Base-by-base conservation (phyloP, 306 rosid species). In the Pyrus communis region DNA sequence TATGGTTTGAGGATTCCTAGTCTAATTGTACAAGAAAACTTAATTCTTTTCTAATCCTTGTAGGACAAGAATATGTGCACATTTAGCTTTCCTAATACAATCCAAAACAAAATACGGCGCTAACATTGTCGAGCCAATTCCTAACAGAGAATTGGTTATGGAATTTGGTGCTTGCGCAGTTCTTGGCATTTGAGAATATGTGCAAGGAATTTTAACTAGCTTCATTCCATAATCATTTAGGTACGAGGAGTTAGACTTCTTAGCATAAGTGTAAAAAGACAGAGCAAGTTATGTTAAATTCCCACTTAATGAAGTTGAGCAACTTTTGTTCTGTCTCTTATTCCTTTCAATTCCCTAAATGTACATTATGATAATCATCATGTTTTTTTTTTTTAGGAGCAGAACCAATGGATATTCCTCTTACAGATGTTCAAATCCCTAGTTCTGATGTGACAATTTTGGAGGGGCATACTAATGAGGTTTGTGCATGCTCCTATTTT, bases 381-480 rank as follows among this genome's bases (percentile, higher is more conserved):
- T 52, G 85, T 74, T 9, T 49, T 79, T 78, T 76, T 58, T 30
- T 46, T 80, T 25, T 25, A n/a, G 97, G 90, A 78, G 86, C 93
- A 72, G 90, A 86, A 77, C 97, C 93, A 62, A 89, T 88, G 96
- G 97, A 92, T 68, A 86, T 90, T 77, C 80, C 86, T 71, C 87
- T 82, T 28, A 64, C 90, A 83, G 84, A 52, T 84, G 84, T 78
- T 64, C 88, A 95, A 89, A 88, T 95, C 71, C 88, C 92, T 40
- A 77, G 88, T 84, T 89, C 96, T 75, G 96, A 91, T 79, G 96
- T 90, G 81, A 90, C 84, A 65, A 86, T 95, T 78, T 85, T 95
- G 86, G 97, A 92, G 88, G 99, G 99, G 52, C 99, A 95, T 89
- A 79, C 97, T 49, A 86, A 91, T 59, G 99, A 92, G 99, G 99